Evolutionary conservation across 805 yeast genomes (phyloP), one percentile per base, ranked within the genome.

Genomic region (Jamesozyma rosinii): DNA sequence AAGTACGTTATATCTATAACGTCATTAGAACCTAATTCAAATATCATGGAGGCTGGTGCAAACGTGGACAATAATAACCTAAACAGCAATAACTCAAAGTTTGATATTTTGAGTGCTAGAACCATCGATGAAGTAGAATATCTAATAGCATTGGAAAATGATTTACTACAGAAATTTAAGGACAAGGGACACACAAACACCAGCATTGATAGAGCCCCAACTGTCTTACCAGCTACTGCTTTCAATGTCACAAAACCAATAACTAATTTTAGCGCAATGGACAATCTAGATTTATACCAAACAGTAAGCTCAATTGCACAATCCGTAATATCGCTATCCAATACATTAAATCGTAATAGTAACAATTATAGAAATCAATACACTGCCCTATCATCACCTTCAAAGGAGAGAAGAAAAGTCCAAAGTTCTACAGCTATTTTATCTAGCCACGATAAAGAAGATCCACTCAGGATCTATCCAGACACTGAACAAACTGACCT

Each of bases 61-160:
- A 34, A 3, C 3, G 24, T 61, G 19, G 58, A 58, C 34, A 44
- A 38, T 18, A 49, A 49, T 15, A 45, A 11, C 5, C 37, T 5
- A 15, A 29, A 1, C 24, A 26, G 13, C 35, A 43, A 9, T 53
- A 46, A 32, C n/a, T 50, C 62, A 2, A 72, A 77, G 49, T 70
- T 77, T 45, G 90, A 83, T 59, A 65, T 80, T 8, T 60, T 83
- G 44, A 77, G 86, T 58, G 86, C 86, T 2, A 67, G 87, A 55
- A 77, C 83, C 2, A 71, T 81, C 22, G 82, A 78, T 50, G 89
- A 83, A 55, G 72, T 81, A 38, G 83, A 79, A 52, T 71, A 62
- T 47, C 60, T 78, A 38, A 66, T 77, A 4, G 54, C 76, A 10
- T 67, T 69, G 51, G 77, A 75, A 52, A 65, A 68, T 46, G 59